Percentiles rank a stretch among this genome's conserved stretches.
These are phyloP conservation scores for Fraxinus latifolia DNA, from an alignment of 305 asterid species.

Conservation along the genomic window DNA sequence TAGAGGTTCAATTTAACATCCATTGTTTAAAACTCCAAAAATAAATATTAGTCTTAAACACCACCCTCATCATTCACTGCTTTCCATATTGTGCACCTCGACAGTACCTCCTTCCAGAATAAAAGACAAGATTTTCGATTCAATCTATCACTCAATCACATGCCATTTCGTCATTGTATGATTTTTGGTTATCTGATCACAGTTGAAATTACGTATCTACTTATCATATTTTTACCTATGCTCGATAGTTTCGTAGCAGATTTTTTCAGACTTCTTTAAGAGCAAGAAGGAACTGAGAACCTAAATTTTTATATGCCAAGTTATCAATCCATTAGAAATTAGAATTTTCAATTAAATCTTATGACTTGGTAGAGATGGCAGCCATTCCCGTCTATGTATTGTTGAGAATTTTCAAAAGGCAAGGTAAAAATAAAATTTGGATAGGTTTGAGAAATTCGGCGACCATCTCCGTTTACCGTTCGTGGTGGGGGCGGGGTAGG, in stretches of 20 bases:
- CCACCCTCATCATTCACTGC: too few species aligned
- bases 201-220: not conserved
- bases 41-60: too few species aligned
- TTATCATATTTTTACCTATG: too few species aligned
- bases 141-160: not conserved
- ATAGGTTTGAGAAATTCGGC: too few species aligned
- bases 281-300: not conserved
- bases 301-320: not conserved
- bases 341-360: not conserved
- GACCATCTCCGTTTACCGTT: too few species aligned
- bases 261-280: too few species aligned
- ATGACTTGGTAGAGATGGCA: not conserved
- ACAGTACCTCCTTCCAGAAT: too few species aligned
- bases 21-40: not conserved
- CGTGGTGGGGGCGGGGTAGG: too few species aligned
- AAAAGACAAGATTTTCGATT: too few species aligned
- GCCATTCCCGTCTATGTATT: too few species aligned
- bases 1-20: not conserved
- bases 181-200: not conserved
- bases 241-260: not conserved
- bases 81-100: too few species aligned
- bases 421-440: not conserved
- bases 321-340: not conserved
- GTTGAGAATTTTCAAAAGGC: not conserved
- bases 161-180: not conserved